Evolutionary conservation across 2,329 filamentous ascomycete genomes (phyloP).

Genomic region (Tolypocladium pustulatum): DNA sequence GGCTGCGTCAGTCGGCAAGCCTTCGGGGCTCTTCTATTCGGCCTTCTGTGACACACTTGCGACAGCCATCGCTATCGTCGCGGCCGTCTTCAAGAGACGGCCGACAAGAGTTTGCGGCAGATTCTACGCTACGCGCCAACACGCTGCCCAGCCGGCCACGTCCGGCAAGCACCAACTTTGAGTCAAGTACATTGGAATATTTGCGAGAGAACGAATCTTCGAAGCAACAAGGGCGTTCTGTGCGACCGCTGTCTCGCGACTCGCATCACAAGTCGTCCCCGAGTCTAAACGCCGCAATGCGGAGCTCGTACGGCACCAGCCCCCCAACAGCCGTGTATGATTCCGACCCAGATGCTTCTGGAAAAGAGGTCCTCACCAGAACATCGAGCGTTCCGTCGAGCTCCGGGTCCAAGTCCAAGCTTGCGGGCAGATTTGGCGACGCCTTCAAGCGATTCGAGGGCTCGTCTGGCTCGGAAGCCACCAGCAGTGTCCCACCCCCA

Average conservation of each 20-base stretch:
- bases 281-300: constrained; percentile 23
- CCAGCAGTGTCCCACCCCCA: constrained; percentile 27
- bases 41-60: constrained; percentile 13
- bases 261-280: constrained; percentile 26
- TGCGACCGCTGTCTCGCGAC: constrained; percentile 9
- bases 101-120: constrained; percentile 8
- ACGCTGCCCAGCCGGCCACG: constrained; percentile 43
- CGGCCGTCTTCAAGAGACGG: constrained; percentile 10
- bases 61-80: constrained; percentile 9
- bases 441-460: constrained; percentile 87
- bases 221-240: constrained; percentile 22
- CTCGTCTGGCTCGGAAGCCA: constrained; percentile 22
- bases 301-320: constrained; percentile 58
- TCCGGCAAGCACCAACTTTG: constrained; percentile 73
- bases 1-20: constrained; percentile 4
- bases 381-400: constrained; percentile 63
- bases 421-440: constrained; percentile 85
- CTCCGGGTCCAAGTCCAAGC: constrained; percentile 66
- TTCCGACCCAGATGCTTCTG: constrained; percentile 38
- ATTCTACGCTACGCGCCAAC: constrained; percentile 12
- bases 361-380: constrained; percentile 47
- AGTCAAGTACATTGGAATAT: constrained; percentile 67
- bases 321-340: constrained; percentile 71
- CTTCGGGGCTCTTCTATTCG: constrained; percentile 7
- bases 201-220: constrained; percentile 63